Percentiles rank a stretch among this genome's conserved stretches.
Evolutionary conservation across 83 land plant species (phyloP).

Genomic region (Diphasiastrum complanatum): DNA sequence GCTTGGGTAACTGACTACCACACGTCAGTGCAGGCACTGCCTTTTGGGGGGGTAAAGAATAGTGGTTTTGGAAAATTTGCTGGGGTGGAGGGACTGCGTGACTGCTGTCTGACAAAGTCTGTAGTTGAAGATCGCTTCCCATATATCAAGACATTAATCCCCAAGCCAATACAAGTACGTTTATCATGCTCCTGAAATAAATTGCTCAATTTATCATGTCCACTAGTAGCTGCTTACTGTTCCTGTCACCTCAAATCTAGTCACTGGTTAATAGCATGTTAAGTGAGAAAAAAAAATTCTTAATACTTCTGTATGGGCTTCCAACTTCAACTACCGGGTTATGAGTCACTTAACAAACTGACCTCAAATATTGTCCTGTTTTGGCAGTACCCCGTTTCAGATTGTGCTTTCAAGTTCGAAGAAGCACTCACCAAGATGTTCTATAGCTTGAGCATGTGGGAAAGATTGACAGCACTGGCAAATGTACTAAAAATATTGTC

Average conservation of each 20-base stretch:
- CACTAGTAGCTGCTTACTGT: neutral
- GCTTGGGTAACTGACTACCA: neutral
- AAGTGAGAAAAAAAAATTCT: neutral
- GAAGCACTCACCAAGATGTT: conserved; percentile 64
- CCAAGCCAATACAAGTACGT: conserved; percentile 73
- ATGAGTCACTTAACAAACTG: neutral
- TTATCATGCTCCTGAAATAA: neutral
- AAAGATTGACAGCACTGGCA: conserved; percentile 48
- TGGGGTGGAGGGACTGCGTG: conserved; percentile 81
- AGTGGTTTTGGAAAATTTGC: conserved; percentile 94
- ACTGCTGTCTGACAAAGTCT: conserved; percentile 71
- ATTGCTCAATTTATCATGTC: neutral
- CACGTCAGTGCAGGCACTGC: conserved; percentile 51
- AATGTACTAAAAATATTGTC: conserved; percentile 55
- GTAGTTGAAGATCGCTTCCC: conserved; percentile 90
- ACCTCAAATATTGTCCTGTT: neutral
- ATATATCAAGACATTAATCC: conserved; percentile 57
- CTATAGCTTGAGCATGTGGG: conserved; percentile 65
- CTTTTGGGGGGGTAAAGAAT: conserved; percentile 86
- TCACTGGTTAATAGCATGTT: neutral
- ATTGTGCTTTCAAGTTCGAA: conserved; percentile 73
- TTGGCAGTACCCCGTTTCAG: conserved; percentile 76
- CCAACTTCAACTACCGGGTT: neutral
- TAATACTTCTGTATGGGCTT: neutral
- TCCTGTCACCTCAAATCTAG: neutral